A percentile compares a stretch with the other conserved stretches of the same genome.
These are phyloP conservation scores for Scytalidium lignicola DNA, from an alignment of 2,329 filamentous ascomycete species.

Conservation along the genomic window DNA sequence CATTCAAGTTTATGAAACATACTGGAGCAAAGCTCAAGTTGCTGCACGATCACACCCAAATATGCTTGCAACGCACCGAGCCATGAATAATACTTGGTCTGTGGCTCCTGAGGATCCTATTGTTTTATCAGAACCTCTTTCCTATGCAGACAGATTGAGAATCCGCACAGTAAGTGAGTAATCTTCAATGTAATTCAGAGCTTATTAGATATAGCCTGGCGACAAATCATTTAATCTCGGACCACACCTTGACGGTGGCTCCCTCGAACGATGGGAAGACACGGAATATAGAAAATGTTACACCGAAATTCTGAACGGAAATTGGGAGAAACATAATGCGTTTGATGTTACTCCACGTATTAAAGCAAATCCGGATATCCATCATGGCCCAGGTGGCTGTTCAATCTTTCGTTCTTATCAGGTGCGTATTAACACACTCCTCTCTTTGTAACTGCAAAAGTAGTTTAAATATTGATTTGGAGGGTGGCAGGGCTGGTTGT, in stretches of 20 bases:
- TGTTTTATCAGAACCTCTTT: conserved; percentile 30
- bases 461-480: not conserved
- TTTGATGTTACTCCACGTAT: conserved; percentile 70
- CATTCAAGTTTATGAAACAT: conserved; percentile 66
- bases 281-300: conserved; percentile 67
- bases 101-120: conserved; percentile 36
- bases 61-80: conserved; percentile 52
- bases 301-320: conserved; percentile 62
- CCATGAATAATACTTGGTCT: conserved; percentile 47
- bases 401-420: conserved; percentile 76
- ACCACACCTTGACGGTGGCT: conserved; percentile 67
- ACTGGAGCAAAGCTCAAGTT: conserved; percentile 65
- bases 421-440: conserved; percentile 6
- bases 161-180: conserved; percentile 39
- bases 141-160: conserved; percentile 35
- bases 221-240: conserved; percentile 63
- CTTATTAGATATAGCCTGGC: conserved; percentile 61
- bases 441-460: not conserved
- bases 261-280: conserved; percentile 66
- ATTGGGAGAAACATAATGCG: conserved; percentile 71
- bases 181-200: conserved; percentile 55
- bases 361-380: conserved; percentile 63
- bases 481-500: conserved; percentile 59
- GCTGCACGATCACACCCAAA: conserved; percentile 58
- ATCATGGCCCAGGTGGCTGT: conserved; percentile 74